These are phyloP conservation scores for Juglanconis juglandina DNA, from an alignment of 2,329 filamentous ascomycete genomes.

Conservation along the genomic window DNA sequence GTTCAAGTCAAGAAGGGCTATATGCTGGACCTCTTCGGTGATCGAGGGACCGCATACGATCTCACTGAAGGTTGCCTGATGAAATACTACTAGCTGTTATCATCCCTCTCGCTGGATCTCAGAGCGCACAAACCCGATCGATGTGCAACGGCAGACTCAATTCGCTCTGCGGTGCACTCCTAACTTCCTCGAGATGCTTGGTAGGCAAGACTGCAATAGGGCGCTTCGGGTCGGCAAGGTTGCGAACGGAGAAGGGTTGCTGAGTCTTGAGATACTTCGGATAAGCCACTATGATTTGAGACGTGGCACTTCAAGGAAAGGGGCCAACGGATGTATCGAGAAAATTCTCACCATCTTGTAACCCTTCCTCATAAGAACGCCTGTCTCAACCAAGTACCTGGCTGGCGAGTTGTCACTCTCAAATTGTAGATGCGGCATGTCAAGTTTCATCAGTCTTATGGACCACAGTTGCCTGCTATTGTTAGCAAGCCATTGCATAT, in stretches of 20 bases:
- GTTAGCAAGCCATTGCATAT: too few species aligned
- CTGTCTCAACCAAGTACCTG: not conserved
- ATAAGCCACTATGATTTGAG: not conserved
- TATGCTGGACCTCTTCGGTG: slow-evolving; percentile 6
- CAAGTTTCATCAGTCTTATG: too few species aligned
- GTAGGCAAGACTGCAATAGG: not conserved
- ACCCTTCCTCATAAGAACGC: not conserved
- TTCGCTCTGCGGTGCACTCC: slow-evolving; percentile 1
- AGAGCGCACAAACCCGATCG: not conserved
- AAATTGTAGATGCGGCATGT: too few species aligned
- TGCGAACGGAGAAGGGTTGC: not conserved
- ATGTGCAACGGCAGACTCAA: slow-evolving; percentile 2
- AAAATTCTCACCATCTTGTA: not conserved
- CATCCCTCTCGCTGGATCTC: too few species aligned
- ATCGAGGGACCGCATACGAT: not conserved
- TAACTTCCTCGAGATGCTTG: slow-evolving; percentile 2
- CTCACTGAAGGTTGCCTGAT: not conserved
- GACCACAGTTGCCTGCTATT: too few species aligned
- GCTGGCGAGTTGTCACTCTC: too few species aligned
- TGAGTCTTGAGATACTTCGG: not conserved
- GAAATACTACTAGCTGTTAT: not conserved
- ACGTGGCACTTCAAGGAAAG: not conserved
- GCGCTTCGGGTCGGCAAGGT: not conserved
- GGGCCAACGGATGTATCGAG: too few species aligned
- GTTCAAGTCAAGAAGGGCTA: slow-evolving; percentile 2